Base-by-base conservation (phyloP, 2,329 filamentous ascomycete genomes). In the Keithomyces neogunnii region DNA sequence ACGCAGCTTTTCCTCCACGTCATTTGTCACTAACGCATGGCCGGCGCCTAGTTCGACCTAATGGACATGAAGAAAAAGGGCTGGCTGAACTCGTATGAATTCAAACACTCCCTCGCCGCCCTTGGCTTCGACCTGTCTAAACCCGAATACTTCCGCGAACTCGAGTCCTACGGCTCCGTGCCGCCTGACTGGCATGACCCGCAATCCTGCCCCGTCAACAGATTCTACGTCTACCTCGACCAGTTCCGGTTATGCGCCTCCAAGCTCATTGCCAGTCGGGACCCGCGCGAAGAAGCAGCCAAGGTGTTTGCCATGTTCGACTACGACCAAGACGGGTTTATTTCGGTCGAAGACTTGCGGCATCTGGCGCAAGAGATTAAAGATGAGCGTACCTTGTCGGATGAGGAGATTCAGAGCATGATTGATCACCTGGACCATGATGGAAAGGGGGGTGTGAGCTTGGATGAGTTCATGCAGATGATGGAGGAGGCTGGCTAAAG, bases 381-480 rank as follows among this genome's bases (percentile, higher is more conserved):
- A 6, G 92, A 97, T 68, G 70, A 72, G 51, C 67, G 70, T 43
- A 89, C 88, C 10, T 76, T 99, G 59, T 89, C 93, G 60, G 92
- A 99, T 63, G 88, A 95, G 62, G 93, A 99, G 68, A 76, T 99
- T 55, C 78, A 82, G 60, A 90, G 90, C 57, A 99, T 99, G 93
- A 93, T 99, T 72, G 90, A 96, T 63, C 92, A 97, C 69, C 95
- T 97, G 73, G 93, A 99, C 72, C 78, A 96, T 57, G 88, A 95
- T 64, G 92, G 89, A 1, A 95, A 95, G 60, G 91, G 91, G 9
- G 90, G 80, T 51, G 83, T 87, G 6, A 82, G 80, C 56, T 74
- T 81, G 58, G 83, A 86, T 52, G 84, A 87, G 66, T 87, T 87
- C 63, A 78, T 84, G 49, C 79, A 81, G 61, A 81, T 84, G 70